phyloP scores from a whole-genome alignment of 768 basidiomycete species.

The Boletus reticulatus region DNA sequence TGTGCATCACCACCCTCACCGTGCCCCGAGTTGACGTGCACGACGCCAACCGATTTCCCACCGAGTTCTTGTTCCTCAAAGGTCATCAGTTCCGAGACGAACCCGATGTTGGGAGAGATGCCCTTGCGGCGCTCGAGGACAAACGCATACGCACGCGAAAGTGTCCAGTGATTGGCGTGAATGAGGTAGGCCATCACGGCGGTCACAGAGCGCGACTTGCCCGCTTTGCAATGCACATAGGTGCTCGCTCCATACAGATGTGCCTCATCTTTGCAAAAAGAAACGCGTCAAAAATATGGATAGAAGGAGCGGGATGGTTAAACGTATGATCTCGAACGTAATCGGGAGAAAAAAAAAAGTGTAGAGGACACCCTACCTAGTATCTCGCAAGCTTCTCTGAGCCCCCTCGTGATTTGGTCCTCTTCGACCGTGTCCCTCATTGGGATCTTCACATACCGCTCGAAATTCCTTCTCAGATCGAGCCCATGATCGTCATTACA shows the following conservation, averaged over 20 bases:
- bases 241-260: constrained; percentile 83
- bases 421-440: constrained; percentile 98
- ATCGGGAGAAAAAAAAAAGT: not conserved
- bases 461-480: constrained; percentile 65
- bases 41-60: constrained; percentile 41
- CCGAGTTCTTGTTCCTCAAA: constrained; percentile 91
- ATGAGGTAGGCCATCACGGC: constrained; percentile 98
- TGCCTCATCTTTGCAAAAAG: constrained; percentile 70
- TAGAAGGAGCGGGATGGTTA: not conserved
- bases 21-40: constrained; percentile 15
- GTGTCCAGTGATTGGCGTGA: constrained; percentile 95
- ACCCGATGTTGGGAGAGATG: constrained; percentile 96
- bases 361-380: constrained; percentile 59
- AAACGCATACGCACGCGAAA: constrained; percentile 87
- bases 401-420: constrained; percentile 76
- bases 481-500: constrained; percentile 85
- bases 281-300: not conserved
- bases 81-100: constrained; percentile 95
- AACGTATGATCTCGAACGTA: constrained; percentile 2
- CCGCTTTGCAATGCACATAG: constrained; percentile 96
- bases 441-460: constrained; percentile 81
- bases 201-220: constrained; percentile 93
- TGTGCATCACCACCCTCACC: constrained; percentile 25
- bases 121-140: constrained; percentile 91
- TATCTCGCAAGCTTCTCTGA: constrained; percentile 82